Conservation (phyloP, 2,329 filamentous ascomycete genomes). For the Epichloe gansuensis region DNA sequence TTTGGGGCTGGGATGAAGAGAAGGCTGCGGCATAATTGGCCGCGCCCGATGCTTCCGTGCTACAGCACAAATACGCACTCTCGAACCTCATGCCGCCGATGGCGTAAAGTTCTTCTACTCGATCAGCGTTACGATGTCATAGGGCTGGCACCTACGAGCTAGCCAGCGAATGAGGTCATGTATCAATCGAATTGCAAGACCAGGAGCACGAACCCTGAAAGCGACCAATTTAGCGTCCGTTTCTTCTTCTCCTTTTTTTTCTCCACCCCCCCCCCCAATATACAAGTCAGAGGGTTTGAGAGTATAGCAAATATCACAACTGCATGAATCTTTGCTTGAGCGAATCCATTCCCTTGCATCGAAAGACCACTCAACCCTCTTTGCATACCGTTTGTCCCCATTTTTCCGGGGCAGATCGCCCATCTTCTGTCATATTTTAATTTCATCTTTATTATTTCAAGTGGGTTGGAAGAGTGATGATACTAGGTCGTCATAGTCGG, state of each 20-base stretch:
- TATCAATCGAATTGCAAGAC: neutral
- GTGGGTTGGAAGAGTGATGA: neutral
- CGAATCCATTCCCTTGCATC: neutral
- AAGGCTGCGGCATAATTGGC: neutral
- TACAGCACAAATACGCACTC: neutral
- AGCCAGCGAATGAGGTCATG: neutral
- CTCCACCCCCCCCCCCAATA: too few relatives aligned
- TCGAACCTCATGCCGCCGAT: neutral
- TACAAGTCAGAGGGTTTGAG: neutral
- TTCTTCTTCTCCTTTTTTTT: neutral
- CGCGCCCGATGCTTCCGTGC: neutral
- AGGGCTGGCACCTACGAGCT: neutral
- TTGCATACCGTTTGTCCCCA: neutral
- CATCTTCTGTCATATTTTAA: neutral
- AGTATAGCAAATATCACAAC: neutral
- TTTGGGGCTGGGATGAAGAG: conserved; percentile 89
- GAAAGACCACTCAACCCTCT: neutral
- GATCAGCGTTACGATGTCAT: neutral
- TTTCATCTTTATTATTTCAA: neutral
- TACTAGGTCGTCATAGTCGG: neutral
- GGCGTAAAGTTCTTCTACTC: neutral
- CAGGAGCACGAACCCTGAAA: neutral
- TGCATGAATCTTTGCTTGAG: neutral
- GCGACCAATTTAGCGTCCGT: neutral
- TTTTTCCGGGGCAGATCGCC: neutral